phyloP scores from a whole-genome alignment of 768 basidiomycete species.

The Amanita brunnescens region DNA sequence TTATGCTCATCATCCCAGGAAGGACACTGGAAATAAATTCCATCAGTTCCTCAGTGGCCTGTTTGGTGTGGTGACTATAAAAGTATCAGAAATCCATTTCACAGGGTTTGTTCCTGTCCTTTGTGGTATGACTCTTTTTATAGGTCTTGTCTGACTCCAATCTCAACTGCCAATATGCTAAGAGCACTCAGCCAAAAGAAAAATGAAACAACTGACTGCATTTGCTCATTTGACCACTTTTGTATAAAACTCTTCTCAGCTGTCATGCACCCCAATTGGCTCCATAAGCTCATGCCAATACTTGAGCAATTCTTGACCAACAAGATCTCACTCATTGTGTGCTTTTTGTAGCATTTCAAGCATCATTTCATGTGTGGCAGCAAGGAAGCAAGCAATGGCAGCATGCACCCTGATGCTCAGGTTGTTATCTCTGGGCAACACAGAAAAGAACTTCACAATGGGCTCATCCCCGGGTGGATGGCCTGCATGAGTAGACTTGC shows the following conservation, averaged over 20 bases:
- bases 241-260: not conserved
- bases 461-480: slow-evolving; percentile 8
- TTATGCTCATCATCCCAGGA: not conserved
- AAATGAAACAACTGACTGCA: not conserved
- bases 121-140: not conserved
- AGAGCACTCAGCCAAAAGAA: not conserved
- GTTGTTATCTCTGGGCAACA: slow-evolving; percentile 1
- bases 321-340: not conserved
- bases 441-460: slow-evolving; percentile 8
- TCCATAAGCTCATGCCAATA: not conserved
- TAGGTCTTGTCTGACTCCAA: not conserved
- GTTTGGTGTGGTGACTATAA: not conserved
- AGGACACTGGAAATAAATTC: not conserved
- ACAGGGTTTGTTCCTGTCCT: not conserved
- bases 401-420: slow-evolving; percentile 2
- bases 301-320: not conserved
- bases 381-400: slow-evolving; percentile 10
- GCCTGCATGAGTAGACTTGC: slow-evolving; percentile 3
- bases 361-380: slow-evolving; percentile 11
- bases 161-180: not conserved
- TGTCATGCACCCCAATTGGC: not conserved
- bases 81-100: not conserved
- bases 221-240: not conserved
- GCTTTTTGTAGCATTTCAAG: not conserved
- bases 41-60: not conserved